These are phyloP conservation scores for Dalbergia cultrata DNA, from an alignment of 306 rosid genomes.

Conservation along the genomic window DNA sequence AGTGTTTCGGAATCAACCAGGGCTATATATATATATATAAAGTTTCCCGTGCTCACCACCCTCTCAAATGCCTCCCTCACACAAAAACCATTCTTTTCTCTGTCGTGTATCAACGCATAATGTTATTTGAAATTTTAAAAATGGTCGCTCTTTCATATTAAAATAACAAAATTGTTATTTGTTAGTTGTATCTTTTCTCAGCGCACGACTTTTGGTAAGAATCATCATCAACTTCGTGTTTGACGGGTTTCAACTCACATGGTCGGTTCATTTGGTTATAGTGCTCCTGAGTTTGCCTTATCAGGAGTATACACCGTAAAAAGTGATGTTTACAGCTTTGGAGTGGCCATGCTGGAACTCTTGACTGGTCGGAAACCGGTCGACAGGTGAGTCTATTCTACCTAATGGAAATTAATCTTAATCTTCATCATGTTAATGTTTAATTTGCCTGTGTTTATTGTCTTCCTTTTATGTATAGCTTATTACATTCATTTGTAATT, in stretches of 20 bases:
- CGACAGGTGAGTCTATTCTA: conserved; percentile 67
- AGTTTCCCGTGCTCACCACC: too few relatives aligned
- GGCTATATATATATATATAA: too few relatives aligned
- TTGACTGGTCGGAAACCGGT: conserved; percentile 97
- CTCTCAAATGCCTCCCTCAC: too few relatives aligned
- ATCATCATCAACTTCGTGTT: conserved; percentile 41
- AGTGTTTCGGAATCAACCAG: too few relatives aligned
- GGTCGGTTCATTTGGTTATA: conserved; percentile 98
- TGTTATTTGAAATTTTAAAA: too few relatives aligned
- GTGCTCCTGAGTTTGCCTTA: conserved; percentile 96
- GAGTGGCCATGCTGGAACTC: conserved; percentile 96
- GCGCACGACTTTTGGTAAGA: conserved; percentile 19
- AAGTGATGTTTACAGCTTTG: conserved; percentile 98
- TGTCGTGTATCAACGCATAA: too few relatives aligned
- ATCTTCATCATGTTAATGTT: conserved; percentile 4
- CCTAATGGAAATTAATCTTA: conserved; percentile 20
- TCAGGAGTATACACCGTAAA: conserved; percentile 96
- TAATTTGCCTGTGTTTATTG: not conserved
- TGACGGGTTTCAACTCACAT: conserved; percentile 90
- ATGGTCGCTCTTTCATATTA: too few relatives aligned
- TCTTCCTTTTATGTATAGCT: conserved; percentile 23
- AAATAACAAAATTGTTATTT: too few relatives aligned
- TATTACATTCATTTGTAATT: conserved; percentile 34
- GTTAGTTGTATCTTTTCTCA: not conserved
- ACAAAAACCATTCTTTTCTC: too few relatives aligned